These are phyloP conservation scores for Diaporthe ilicicola DNA, from an alignment of 2,329 filamentous ascomycete genomes.

Conservation along the genomic window DNA sequence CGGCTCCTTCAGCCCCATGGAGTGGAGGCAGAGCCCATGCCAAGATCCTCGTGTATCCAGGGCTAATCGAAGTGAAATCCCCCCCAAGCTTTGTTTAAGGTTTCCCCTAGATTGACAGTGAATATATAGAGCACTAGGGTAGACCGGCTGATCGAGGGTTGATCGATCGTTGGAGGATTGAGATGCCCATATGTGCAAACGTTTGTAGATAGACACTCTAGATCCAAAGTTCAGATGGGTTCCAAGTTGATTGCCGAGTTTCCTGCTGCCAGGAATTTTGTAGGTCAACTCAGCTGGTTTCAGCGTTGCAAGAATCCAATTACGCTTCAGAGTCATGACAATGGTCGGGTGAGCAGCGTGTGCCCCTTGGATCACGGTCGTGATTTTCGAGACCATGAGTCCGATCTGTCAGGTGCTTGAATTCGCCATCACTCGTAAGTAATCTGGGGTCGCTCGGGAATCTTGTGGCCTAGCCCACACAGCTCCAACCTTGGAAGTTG, in stretches of 20 bases:
- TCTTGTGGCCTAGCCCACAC: background rate
- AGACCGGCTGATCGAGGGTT: background rate
- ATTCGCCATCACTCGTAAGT: background rate
- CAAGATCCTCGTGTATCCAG: slow-evolving; percentile 7
- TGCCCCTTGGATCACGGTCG: background rate
- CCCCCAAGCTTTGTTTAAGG: slow-evolving; percentile 12
- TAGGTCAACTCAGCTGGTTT: slow-evolving; percentile 12
- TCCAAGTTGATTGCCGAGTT: slow-evolving; percentile 12
- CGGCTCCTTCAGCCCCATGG: slow-evolving; percentile 12
- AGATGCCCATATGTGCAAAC: background rate
- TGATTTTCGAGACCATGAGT: background rate
- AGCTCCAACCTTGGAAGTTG: background rate
- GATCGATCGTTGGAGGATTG: background rate
- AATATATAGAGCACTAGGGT: slow-evolving; percentile 2
- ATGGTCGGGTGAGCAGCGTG: background rate
- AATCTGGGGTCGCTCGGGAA: background rate
- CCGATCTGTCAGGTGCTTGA: slow-evolving; percentile 5
- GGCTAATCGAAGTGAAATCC: background rate
- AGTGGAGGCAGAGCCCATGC: background rate
- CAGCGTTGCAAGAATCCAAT: background rate
- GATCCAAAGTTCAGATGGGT: slow-evolving; percentile 15
- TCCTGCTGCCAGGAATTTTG: background rate
- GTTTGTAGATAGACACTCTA: background rate
- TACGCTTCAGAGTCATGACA: slow-evolving; percentile 7
- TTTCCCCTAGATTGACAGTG: slow-evolving; percentile 10